Percentiles rank a stretch among this genome's conserved stretches.
These are phyloP conservation scores for Gracilaria caudata DNA, from an alignment of 23 red algal genomes.

Conservation along the genomic window DNA sequence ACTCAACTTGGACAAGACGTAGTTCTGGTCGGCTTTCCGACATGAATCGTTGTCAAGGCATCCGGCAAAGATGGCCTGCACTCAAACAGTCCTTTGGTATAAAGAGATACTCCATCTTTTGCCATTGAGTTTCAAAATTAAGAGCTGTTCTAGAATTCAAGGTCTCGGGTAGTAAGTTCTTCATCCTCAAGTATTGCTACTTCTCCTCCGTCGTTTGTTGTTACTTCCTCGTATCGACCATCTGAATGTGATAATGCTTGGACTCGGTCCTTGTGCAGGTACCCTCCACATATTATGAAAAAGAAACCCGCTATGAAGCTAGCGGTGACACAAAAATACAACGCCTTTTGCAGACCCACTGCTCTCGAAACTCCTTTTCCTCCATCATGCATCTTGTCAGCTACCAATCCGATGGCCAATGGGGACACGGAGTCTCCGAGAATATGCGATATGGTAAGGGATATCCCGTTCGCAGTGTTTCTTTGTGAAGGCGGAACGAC, in stretches of 20 bases:
- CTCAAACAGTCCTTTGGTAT: background rate
- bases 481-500: slow-evolving; percentile 71
- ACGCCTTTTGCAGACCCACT: slow-evolving; percentile 68
- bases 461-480: slow-evolving; percentile 75
- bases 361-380: slow-evolving; percentile 56
- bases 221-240: slow-evolving; percentile 58
- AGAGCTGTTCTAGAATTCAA: slow-evolving; percentile 13
- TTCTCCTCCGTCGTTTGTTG: slow-evolving; percentile 14
- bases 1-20: slow-evolving; percentile 45
- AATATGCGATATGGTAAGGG: slow-evolving; percentile 66
- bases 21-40: slow-evolving; percentile 49
- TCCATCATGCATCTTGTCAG: slow-evolving; percentile 68
- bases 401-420: slow-evolving; percentile 65
- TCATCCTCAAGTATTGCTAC: background rate
- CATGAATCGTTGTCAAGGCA: background rate
- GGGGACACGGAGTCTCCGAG: slow-evolving; percentile 76
- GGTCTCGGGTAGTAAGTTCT: slow-evolving; percentile 1
- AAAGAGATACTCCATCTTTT: background rate
- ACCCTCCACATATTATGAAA: slow-evolving; percentile 66
- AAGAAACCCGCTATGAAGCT: slow-evolving; percentile 75
- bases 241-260: slow-evolving; percentile 40
- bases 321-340: slow-evolving; percentile 66
- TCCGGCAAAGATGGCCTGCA: background rate
- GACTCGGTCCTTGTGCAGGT: slow-evolving; percentile 56
- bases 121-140: background rate